A percentile compares a stretch with the other conserved stretches of the same genome.
These are phyloP conservation scores for Diutina mesorugosa DNA, from an alignment of 1,139 yeast species.

Conservation along the genomic window DNA sequence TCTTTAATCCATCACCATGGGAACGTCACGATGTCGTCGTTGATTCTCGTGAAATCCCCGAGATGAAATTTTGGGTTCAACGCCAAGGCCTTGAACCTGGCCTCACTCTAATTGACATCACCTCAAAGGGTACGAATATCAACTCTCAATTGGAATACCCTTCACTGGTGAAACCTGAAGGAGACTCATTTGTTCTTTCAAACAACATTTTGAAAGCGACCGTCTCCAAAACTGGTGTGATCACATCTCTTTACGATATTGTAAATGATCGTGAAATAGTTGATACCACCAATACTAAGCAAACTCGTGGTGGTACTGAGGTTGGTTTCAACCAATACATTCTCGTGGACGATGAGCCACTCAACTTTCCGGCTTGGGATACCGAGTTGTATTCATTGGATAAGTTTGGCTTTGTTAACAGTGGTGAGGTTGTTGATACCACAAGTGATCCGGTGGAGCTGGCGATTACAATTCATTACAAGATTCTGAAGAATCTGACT, in stretches of 20 bases:
- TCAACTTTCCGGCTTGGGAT: constrained; percentile 94
- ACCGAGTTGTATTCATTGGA: constrained; percentile 80
- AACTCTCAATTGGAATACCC: constrained; percentile 26
- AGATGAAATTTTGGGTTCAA: background rate
- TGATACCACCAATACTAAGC: constrained; percentile 34
- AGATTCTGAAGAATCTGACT: constrained; percentile 41
- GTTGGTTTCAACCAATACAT: constrained; percentile 70
- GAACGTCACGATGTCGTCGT: constrained; percentile 38
- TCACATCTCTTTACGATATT: constrained; percentile 56
- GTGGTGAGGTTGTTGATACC: constrained; percentile 35
- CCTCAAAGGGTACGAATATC: constrained; percentile 6
- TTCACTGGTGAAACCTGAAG: constrained; percentile 29
- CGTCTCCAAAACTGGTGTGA: constrained; percentile 47
- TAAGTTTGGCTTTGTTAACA: constrained; percentile 37
- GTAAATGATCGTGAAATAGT: constrained; percentile 53
- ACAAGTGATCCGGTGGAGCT: constrained; percentile 47
- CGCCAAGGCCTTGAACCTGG: background rate
- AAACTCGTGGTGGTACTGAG: constrained; percentile 21
- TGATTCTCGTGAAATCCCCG: constrained; percentile 12
- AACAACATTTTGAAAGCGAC: constrained; percentile 51
- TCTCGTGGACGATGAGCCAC: constrained; percentile 79
- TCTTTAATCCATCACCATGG: constrained; percentile 56
- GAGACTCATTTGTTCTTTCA: constrained; percentile 33
- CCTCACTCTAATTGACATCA: background rate
- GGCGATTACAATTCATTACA: constrained; percentile 47